Evolutionary conservation across 768 basidiomycete species (phyloP).

Genomic region (Hemileccinum rubropunctum): DNA sequence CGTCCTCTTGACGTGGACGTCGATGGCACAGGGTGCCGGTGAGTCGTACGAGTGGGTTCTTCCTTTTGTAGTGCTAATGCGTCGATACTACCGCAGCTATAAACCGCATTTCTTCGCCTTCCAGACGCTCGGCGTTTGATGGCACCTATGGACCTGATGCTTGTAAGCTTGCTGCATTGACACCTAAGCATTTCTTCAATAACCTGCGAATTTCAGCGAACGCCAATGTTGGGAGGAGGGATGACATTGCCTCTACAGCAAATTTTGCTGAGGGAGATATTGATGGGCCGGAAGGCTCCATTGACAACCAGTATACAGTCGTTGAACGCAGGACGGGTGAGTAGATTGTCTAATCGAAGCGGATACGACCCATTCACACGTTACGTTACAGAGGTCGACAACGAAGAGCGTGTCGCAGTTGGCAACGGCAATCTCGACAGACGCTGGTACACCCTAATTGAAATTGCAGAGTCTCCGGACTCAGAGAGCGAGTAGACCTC

Average conservation of each 20-base stretch:
- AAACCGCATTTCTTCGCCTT: background rate
- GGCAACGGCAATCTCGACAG: background rate
- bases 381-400: background rate
- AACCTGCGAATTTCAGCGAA: background rate
- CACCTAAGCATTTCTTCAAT: background rate
- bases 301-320: background rate
- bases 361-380: background rate
- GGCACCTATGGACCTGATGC: background rate
- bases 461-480: background rate
- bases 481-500: conserved; percentile 1
- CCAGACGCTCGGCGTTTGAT: background rate
- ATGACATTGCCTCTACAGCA: background rate
- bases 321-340: conserved; percentile 1
- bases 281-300: background rate
- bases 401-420: background rate
- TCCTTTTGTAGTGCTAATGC: background rate
- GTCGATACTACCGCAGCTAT: conserved; percentile 1
- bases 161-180: background rate
- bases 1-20: conserved; percentile 5
- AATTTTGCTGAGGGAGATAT: too few species aligned
- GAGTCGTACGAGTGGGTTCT: background rate
- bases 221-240: background rate
- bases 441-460: conserved; percentile 10
- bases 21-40: conserved; percentile 7
- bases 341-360: background rate